Base-by-base conservation (phyloP, 2,329 filamentous ascomycete species). In the Aspergillus novofumigatus region DNA sequence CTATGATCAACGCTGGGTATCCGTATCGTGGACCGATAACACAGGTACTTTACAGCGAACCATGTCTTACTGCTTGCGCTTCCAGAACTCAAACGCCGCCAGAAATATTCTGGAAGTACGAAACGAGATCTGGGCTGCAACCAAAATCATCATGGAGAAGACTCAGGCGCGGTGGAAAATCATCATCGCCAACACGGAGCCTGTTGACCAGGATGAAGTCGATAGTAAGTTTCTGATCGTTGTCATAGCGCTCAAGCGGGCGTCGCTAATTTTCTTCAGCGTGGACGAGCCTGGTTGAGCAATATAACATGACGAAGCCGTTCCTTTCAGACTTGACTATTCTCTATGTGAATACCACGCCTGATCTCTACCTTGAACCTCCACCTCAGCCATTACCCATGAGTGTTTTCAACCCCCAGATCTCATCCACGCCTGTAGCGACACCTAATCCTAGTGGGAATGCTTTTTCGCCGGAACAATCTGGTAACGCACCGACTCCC, bases 21-120 rank as follows among this genome's bases (percentile, higher is more conserved):
- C 79, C 6, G 83, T 80, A 3, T 80, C 81, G 1, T 87, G 84
- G 84, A 81, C 80, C 1, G 83, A 87, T 69, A 81, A 76, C 57
- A 78, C 75, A 26, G 84, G 84, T 8, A 77, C 75, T 42, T 77
- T 83, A 44, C 81, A 84, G 59, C 75, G 78, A 21, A 80, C 72
- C 1, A 77, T 80, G 57, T 80, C 83, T 0, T 86, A 85, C 62
- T 82, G 81, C 58, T 67, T 85, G 64, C 68, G 77, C 64, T 65
- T 75, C 72, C 61, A 72, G 66, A 58, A 68, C 21, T 69, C 68
- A 25, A 65, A 60, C 49, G 59, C 67, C 14, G 57, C 63, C 26
- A 67, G 75, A 51, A 57, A 65, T 11, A 76, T 84, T 54, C 69
- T 72, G 4, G 81, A 84, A 32, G 74, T 85, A 11, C 78, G 81